Evolutionary conservation across 2,329 filamentous ascomycete species (phyloP).

Genomic region (Verticillium longisporum): DNA sequence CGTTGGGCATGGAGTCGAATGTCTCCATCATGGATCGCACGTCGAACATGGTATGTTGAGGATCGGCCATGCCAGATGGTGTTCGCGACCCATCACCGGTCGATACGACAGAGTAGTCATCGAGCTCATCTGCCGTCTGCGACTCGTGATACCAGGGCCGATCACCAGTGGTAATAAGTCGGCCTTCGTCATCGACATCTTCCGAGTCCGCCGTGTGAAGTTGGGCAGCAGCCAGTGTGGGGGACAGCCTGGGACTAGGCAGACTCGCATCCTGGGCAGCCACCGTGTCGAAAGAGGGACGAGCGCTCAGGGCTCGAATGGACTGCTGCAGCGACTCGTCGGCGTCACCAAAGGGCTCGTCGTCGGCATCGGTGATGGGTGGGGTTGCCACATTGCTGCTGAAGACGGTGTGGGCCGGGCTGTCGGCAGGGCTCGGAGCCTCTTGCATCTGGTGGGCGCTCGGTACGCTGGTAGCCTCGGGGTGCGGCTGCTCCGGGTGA

Average conservation of each 20-base stretch:
- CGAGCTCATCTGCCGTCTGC: constrained; percentile 31
- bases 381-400: constrained; percentile 64
- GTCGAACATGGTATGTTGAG: constrained; percentile 55
- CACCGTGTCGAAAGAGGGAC: constrained; percentile 58
- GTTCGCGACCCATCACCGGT: constrained; percentile 13
- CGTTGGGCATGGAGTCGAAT: constrained; percentile 84
- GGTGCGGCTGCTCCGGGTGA: constrained; percentile 35
- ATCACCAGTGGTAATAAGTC: constrained; percentile 18
- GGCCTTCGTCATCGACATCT: constrained; percentile 35
- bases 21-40: constrained; percentile 81
- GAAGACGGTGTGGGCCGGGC: constrained; percentile 54
- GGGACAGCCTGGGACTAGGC: constrained; percentile 89
- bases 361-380: constrained; percentile 66
- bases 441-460: constrained; percentile 30
- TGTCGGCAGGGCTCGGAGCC: constrained; percentile 43
- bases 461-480: constrained; percentile 35
- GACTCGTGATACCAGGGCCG: constrained; percentile 31
- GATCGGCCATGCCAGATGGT: constrained; percentile 18
- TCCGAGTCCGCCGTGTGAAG: constrained; percentile 32
- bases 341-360: constrained; percentile 49
- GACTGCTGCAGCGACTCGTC: constrained; percentile 43
- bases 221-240: constrained; percentile 70
- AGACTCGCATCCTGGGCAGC: constrained; percentile 83
- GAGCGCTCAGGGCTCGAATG: constrained; percentile 37
- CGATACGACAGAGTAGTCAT: constrained; percentile 16